A percentile compares a stretch with the other conserved stretches of the same genome.
Evolutionary conservation across 306 rosid genomes (phyloP).

Genomic region (Dryas drummondii): DNA sequence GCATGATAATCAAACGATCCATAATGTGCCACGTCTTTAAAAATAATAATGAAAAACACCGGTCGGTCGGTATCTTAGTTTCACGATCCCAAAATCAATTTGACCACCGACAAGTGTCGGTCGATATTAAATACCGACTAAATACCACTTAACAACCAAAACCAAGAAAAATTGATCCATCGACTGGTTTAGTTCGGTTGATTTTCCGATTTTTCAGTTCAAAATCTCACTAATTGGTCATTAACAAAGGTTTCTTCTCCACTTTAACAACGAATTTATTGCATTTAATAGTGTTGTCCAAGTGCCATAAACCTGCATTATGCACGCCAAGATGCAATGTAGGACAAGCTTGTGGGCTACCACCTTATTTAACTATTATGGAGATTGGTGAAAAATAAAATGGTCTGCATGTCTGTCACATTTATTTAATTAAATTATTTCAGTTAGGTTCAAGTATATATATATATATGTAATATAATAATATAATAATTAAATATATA

Average conservation of each 20-base stretch:
- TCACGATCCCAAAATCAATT: no score
- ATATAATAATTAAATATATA: background rate
- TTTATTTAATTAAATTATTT: background rate
- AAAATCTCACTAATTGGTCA: background rate
- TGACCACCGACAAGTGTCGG: no score
- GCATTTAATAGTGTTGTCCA: background rate
- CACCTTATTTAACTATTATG: background rate
- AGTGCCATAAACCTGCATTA: constrained; percentile 4
- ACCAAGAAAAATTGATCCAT: no score
- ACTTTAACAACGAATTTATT: background rate
- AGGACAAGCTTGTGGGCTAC: background rate
- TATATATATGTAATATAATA: background rate
- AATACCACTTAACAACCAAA: no score
- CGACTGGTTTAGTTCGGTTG: no score
- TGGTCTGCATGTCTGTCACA: constrained; percentile 20
- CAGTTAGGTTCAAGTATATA: constrained; percentile 1
- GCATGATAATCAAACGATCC: no score
- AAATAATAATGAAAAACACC: no score
- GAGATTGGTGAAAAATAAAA: constrained; percentile 6
- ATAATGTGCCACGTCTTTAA: no score
- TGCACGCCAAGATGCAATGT: background rate
- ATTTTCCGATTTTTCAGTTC: no score
- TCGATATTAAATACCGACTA: no score
- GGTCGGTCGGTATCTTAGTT: no score
- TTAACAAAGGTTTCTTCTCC: background rate